Percentiles rank a stretch among this genome's conserved stretches.
Conservation (phyloP, 257 asterid species). For the Penstemon barbatus region DNA sequence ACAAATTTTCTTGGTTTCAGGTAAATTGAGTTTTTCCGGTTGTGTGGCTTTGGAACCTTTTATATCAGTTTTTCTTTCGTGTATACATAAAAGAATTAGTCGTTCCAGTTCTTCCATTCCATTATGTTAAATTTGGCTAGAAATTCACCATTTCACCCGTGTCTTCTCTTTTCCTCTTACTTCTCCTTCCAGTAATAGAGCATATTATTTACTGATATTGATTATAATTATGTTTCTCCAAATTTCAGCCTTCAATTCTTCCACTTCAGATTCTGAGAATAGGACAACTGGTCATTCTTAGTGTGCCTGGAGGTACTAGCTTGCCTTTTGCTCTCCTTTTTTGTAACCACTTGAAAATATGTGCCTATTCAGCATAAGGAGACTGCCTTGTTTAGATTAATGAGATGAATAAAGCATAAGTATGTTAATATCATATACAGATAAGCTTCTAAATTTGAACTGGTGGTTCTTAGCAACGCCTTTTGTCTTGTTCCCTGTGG, state of each 20-base stretch:
- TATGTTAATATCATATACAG: slow-evolving; percentile 1
- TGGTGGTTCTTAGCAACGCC: neutral
- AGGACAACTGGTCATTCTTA: slow-evolving; percentile 88
- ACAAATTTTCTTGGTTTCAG: neutral
- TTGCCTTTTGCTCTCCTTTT: slow-evolving; percentile 9
- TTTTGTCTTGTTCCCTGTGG: neutral
- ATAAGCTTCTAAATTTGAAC: neutral
- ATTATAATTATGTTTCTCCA: slow-evolving; percentile 22
- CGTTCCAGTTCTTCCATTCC: neutral
- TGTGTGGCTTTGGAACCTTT: neutral
- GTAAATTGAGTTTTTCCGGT: neutral
- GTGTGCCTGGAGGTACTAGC: slow-evolving; percentile 87
- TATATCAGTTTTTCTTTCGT: neutral
- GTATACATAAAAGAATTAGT: neutral
- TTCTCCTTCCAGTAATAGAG: slow-evolving; percentile 12
- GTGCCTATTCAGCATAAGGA: neutral
- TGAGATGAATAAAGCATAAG: slow-evolving; percentile 1
- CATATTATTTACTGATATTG: slow-evolving; percentile 15
- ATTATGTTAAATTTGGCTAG: neutral
- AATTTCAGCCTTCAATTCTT: slow-evolving; percentile 86
- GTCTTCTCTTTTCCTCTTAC: slow-evolving; percentile 11
- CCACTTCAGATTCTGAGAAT: slow-evolving; percentile 92
- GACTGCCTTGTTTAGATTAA: neutral
- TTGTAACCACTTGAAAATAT: slow-evolving; percentile 16
- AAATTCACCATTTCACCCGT: neutral